These are phyloP conservation scores for Lojkania enalia DNA, from an alignment of 2,329 filamentous ascomycete species.

Conservation along the genomic window DNA sequence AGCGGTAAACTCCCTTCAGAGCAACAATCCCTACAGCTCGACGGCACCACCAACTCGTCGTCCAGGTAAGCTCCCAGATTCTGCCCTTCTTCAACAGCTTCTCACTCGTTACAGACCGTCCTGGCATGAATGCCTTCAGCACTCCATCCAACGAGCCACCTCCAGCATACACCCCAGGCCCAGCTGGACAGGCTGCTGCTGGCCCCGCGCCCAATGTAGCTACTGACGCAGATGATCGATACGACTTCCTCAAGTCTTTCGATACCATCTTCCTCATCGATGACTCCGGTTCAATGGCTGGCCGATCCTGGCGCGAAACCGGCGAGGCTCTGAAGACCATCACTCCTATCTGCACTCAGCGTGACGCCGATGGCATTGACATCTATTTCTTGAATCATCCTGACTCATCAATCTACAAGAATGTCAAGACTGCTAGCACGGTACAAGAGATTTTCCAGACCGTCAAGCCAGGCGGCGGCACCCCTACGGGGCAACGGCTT, in stretches of 20 bases:
- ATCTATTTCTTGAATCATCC: constrained; percentile 84
- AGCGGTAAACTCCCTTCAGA: neutral
- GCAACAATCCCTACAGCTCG: constrained; percentile 23
- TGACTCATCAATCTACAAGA: constrained; percentile 63
- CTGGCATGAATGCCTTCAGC: constrained; percentile 32
- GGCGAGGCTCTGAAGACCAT: constrained; percentile 70
- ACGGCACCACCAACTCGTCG: constrained; percentile 42
- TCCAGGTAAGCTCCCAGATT: constrained; percentile 37
- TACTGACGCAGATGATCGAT: constrained; percentile 63
- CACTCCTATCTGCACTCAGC: constrained; percentile 76
- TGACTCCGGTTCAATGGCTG: constrained; percentile 86
- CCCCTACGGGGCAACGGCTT: constrained; percentile 74
- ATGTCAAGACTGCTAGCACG: constrained; percentile 60
- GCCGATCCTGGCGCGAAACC: constrained; percentile 75
- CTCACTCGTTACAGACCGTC: constrained; percentile 26
- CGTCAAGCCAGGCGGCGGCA: constrained; percentile 67
- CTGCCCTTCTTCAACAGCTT: neutral
- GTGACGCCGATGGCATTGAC: constrained; percentile 85
- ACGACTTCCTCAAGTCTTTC: constrained; percentile 75
- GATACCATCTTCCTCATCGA: constrained; percentile 92
- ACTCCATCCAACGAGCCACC: constrained; percentile 44
- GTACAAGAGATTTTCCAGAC: constrained; percentile 72
- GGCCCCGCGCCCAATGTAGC: constrained; percentile 6
- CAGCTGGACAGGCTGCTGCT: constrained; percentile 9
- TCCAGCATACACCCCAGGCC: constrained; percentile 46